Evolutionary conservation across 441 rosid genomes (phyloP).

Genomic region (Aleurites moluccanus): DNA sequence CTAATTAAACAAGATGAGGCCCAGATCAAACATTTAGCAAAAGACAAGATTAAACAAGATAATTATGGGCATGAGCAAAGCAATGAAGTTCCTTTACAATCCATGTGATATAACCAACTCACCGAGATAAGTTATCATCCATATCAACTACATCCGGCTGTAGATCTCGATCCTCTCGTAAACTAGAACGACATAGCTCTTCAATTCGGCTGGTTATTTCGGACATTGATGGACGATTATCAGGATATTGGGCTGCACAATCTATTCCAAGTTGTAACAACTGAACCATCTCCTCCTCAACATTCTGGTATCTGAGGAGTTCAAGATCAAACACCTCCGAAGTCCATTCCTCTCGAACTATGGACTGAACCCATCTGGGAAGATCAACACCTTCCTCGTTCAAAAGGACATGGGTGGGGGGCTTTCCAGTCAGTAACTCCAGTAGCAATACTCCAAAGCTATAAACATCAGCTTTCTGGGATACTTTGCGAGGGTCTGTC

Average conservation of each 20-base stretch:
- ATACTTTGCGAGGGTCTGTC: conserved; percentile 78
- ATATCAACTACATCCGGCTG: conserved; percentile 37
- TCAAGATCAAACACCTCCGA: conserved; percentile 88
- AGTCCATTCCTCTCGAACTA: conserved; percentile 85
- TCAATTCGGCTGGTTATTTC: conserved; percentile 63
- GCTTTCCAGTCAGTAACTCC: conserved; percentile 87
- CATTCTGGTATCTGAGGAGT: conserved; percentile 67
- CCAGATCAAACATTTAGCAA: conserved; percentile 20
- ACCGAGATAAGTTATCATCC: conserved; percentile 32
- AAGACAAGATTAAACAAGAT: conserved; percentile 27
- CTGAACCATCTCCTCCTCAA: conserved; percentile 80
- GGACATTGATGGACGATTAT: conserved; percentile 70
- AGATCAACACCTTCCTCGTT: conserved; percentile 94
- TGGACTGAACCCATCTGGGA: conserved; percentile 94
- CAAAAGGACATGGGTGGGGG: conserved; percentile 74
- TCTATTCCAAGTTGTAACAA: conserved; percentile 87
- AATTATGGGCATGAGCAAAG: conserved; percentile 24
- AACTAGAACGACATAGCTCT: conserved; percentile 47
- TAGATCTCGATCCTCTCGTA: conserved; percentile 30
- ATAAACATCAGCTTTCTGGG: conserved; percentile 93
- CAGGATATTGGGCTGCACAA: conserved; percentile 84
- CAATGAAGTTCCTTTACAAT: conserved; percentile 13
- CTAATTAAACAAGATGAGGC: conserved; percentile 24
- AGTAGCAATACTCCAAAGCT: conserved; percentile 89
- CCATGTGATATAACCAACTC: conserved; percentile 18